These are phyloP conservation scores for Penicillium coffeae DNA, from an alignment of 495 filamentous ascomycete species.

Conservation along the genomic window DNA sequence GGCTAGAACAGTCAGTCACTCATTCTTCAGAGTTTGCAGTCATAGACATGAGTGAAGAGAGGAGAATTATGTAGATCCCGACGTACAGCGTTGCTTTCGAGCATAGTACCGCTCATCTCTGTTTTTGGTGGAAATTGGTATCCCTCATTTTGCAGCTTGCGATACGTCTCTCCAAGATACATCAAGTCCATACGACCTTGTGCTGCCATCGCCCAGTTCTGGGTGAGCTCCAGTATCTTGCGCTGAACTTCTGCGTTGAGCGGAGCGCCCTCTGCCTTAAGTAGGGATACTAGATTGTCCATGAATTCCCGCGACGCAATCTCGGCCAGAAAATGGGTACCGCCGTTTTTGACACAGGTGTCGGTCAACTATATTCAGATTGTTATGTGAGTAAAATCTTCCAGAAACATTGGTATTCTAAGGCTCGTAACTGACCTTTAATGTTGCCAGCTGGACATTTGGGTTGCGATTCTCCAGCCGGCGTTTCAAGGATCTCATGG, in stretches of 20 bases:
- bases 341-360: constrained; percentile 98
- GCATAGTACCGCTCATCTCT: constrained; percentile 88
- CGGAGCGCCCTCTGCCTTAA: constrained; percentile 73
- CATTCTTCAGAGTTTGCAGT: not conserved
- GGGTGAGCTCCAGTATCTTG: constrained; percentile 90
- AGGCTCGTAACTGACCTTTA: constrained; percentile 60
- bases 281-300: constrained; percentile 88
- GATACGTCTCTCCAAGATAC: constrained; percentile 87
- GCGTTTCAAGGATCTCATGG: constrained; percentile 91
- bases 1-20: constrained; percentile 50
- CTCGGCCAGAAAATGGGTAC: constrained; percentile 90
- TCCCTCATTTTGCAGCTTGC: constrained; percentile 73
- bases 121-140: constrained; percentile 84
- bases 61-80: too few relatives aligned
- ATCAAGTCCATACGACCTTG: constrained; percentile 78
- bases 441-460: constrained; percentile 86
- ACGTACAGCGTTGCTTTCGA: constrained; percentile 91
- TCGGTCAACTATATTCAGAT: constrained; percentile 67
- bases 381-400: not conserved
- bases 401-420: not conserved
- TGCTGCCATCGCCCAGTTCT: constrained; percentile 87
- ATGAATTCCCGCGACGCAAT: constrained; percentile 97
- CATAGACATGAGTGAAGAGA: too few relatives aligned
- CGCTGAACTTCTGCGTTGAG: constrained; percentile 79
- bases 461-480: constrained; percentile 95